These are phyloP conservation scores for Ceratocystiopsis minuta DNA, from an alignment of 2,329 filamentous ascomycete genomes.

Conservation along the genomic window DNA sequence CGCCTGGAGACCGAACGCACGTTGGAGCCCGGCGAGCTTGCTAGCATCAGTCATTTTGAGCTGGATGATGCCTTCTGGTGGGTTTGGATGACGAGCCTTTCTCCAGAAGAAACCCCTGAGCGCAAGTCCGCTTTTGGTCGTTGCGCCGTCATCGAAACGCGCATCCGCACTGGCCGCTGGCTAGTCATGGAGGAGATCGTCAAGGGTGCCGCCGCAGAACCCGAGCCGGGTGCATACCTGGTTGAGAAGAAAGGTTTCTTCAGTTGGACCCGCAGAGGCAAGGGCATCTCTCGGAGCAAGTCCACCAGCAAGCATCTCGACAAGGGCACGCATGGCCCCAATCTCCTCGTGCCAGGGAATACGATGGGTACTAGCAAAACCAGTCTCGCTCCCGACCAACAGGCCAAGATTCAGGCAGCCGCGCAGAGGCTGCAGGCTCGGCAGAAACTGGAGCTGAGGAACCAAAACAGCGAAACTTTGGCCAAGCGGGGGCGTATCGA, in stretches of 20 bases:
- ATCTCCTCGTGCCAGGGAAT: constrained; percentile 22
- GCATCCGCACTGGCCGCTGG: constrained; percentile 68
- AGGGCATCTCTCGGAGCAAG: constrained; percentile 46
- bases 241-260: constrained; percentile 93
- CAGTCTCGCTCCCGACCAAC: constrained; percentile 76
- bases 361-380: constrained; percentile 47
- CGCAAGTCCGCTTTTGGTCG: constrained; percentile 88
- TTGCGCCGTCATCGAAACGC: constrained; percentile 81
- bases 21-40: constrained; percentile 81
- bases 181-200: constrained; percentile 92
- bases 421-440: constrained; percentile 65
- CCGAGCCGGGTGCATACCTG: constrained; percentile 71
- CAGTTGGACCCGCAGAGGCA: constrained; percentile 60
- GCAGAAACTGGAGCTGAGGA: constrained; percentile 39
- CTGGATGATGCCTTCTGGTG: constrained; percentile 97
- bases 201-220: constrained; percentile 75
- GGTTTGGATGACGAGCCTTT: constrained; percentile 97
- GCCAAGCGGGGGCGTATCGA: constrained; percentile 36
- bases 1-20: constrained; percentile 48
- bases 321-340: constrained; percentile 19
- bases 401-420: constrained; percentile 82
- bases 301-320: constrained; percentile 47
- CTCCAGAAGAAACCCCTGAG: constrained; percentile 67
- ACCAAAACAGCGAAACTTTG: constrained; percentile 11
- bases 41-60: constrained; percentile 71